These are phyloP conservation scores for Schwanniomyces pseudopolymorphus DNA, from an alignment of 805 yeast genomes.

Conservation along the genomic window DNA sequence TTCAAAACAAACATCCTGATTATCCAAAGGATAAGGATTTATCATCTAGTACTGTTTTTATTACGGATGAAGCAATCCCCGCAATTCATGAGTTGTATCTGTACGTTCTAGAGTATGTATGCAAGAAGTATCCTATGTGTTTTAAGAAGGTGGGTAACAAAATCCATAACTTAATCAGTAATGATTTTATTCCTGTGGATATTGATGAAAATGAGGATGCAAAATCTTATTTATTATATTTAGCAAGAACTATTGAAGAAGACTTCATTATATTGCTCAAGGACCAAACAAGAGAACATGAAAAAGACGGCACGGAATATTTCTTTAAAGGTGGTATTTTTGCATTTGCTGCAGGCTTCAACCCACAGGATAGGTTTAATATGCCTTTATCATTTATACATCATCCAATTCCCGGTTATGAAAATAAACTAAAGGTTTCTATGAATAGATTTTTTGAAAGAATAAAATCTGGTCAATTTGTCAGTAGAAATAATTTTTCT, in stretches of 20 bases:
- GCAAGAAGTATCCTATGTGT: slow-evolving; percentile 39
- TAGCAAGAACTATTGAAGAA: slow-evolving; percentile 36
- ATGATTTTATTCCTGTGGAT: slow-evolving; percentile 18
- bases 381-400: slow-evolving; percentile 38
- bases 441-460: slow-evolving; percentile 43
- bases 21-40: slow-evolving; percentile 28
- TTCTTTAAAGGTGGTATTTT: slow-evolving; percentile 44
- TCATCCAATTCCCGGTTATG: slow-evolving; percentile 44
- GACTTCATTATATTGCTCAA: slow-evolving; percentile 40
- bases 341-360: slow-evolving; percentile 47
- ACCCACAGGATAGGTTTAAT: slow-evolving; percentile 37
- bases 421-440: slow-evolving; percentile 34
- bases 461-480: slow-evolving; percentile 35
- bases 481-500: slow-evolving; percentile 41
- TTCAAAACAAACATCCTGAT: slow-evolving; percentile 31
- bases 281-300: slow-evolving; percentile 27
- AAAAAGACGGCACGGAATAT: slow-evolving; percentile 35
- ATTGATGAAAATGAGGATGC: slow-evolving; percentile 8
- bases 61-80: slow-evolving; percentile 29
- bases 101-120: slow-evolving; percentile 28
- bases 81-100: slow-evolving; percentile 39
- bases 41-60: slow-evolving; percentile 28
- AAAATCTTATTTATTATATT: slow-evolving; percentile 16
- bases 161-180: slow-evolving; percentile 28
- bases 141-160: slow-evolving; percentile 19